phyloP scores from a whole-genome alignment of 495 filamentous ascomycete species.

The Penicillium riverlandense region DNA sequence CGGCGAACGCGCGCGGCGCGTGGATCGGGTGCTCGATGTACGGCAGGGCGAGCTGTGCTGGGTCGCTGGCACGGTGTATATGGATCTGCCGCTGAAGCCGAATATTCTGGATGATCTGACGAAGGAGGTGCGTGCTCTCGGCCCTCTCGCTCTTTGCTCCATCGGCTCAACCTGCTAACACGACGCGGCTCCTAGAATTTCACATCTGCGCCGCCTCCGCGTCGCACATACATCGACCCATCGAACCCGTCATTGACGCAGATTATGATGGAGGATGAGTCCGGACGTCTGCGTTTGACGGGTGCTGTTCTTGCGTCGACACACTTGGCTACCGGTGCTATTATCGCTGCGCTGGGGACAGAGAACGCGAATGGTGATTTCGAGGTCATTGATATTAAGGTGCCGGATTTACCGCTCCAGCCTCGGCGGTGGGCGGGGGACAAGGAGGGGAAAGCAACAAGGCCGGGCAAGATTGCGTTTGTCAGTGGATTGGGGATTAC shows the following conservation, averaged over 20 bases:
- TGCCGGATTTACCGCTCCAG: conserved; percentile 79
- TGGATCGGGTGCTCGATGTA: conserved; percentile 88
- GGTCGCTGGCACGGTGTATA: conserved; percentile 90
- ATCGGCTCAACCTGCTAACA: background rate
- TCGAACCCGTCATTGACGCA: conserved; percentile 42
- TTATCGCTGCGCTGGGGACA: conserved; percentile 85
- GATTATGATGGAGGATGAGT: conserved; percentile 92
- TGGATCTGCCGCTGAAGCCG: conserved; percentile 95
- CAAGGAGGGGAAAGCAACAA: conserved; percentile 32
- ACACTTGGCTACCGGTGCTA: conserved; percentile 81
- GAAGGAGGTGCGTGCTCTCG: conserved; percentile 61
- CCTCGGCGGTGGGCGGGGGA: conserved; percentile 67
- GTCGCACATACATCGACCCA: conserved; percentile 62
- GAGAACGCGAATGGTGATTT: conserved; percentile 90
- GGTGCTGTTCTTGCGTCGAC: conserved; percentile 56
- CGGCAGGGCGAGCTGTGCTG: conserved; percentile 93
- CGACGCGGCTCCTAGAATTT: conserved; percentile 52
- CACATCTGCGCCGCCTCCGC: conserved; percentile 74
- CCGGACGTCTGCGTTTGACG: conserved; percentile 76
- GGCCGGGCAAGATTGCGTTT: conserved; percentile 69
- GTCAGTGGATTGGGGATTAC: conserved; percentile 82
- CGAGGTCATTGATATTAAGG: conserved; percentile 80
- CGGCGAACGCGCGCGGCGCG: conserved; percentile 63
- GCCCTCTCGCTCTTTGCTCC: background rate
- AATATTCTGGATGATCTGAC: conserved; percentile 94